A percentile compares a stretch with the other conserved stretches of the same genome.
Evolutionary conservation across 495 filamentous ascomycete species (phyloP).

Genomic region (Daldinia childiae): DNA sequence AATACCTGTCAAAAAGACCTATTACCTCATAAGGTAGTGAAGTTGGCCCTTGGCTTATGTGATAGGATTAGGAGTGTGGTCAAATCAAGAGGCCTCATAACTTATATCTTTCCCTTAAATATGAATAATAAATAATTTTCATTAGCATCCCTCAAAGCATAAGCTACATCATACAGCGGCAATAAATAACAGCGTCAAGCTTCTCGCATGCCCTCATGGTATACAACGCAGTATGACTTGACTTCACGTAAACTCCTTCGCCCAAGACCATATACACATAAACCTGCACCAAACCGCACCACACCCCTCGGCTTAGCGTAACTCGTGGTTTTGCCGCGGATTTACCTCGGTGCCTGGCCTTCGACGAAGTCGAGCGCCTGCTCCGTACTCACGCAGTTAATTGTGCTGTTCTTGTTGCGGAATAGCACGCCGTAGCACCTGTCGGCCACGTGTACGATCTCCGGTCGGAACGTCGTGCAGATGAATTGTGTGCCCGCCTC

Average conservation of each 20-base stretch:
- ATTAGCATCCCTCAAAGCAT: constrained; percentile 27
- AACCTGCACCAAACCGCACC: neutral
- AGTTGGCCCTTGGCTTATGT: too few relatives aligned
- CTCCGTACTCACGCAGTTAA: constrained; percentile 86
- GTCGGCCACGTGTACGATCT: constrained; percentile 94
- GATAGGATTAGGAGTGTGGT: too few relatives aligned
- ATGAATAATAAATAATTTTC: constrained; percentile 9
- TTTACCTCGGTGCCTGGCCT: constrained; percentile 60
- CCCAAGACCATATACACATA: constrained; percentile 25
- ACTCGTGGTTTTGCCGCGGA: neutral
- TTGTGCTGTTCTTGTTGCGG: constrained; percentile 88
- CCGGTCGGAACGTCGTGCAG: constrained; percentile 94
- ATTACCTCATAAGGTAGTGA: too few relatives aligned
- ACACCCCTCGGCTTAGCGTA: neutral
- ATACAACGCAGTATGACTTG: constrained; percentile 27
- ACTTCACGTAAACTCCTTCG: constrained; percentile 18
- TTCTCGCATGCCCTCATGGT: constrained; percentile 23
- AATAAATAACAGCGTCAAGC: constrained; percentile 1
- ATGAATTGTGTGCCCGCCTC: constrained; percentile 74
- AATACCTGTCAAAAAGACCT: too few relatives aligned
- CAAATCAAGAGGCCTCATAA: too few relatives aligned
- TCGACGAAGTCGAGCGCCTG: constrained; percentile 95
- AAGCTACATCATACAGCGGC: constrained; percentile 17
- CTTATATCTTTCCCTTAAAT: neutral
- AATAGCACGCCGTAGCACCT: constrained; percentile 98